Percentiles rank a stretch among this genome's conserved stretches.
Evolutionary conservation across 139 green algal species (phyloP).

Genomic region (Ettlia oleoabundans): DNA sequence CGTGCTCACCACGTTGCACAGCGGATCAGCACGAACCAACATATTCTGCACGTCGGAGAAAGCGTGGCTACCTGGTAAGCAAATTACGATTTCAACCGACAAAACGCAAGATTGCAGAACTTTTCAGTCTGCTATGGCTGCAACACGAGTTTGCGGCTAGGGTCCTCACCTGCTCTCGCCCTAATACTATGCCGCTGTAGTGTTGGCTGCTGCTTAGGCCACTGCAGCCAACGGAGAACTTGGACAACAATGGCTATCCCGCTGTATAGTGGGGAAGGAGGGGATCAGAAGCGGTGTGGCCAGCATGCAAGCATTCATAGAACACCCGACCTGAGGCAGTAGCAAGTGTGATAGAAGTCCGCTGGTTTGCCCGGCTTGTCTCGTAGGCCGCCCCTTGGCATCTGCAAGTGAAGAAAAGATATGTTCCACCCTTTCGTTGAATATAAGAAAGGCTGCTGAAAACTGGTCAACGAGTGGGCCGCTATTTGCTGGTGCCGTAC

Average conservation of each 20-base stretch:
- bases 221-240: too few relatives aligned
- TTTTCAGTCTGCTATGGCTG: background rate
- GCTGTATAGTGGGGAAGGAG: too few relatives aligned
- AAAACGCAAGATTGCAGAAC: background rate
- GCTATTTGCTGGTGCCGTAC: too few relatives aligned
- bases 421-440: too few relatives aligned
- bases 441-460: too few relatives aligned
- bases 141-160: background rate
- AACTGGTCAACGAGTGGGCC: too few relatives aligned
- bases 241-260: too few relatives aligned
- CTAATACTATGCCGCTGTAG: slow-evolving; percentile 56
- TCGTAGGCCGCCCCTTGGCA: slow-evolving; percentile 80
- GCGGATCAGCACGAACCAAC: slow-evolving; percentile 61
- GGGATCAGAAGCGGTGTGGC: too few relatives aligned
- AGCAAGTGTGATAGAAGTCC: slow-evolving; percentile 99
- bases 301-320: background rate
- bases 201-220: slow-evolving; percentile 89
- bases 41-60: slow-evolving; percentile 48
- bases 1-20: slow-evolving; percentile 76
- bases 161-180: slow-evolving; percentile 32
- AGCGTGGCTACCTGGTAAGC: background rate
- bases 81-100: background rate
- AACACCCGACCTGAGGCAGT: slow-evolving; percentile 79
- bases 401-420: too few relatives aligned
- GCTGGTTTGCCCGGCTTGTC: slow-evolving; percentile 95